Evolutionary conservation across 352 stramenopile species (phyloP).

Genomic region (Globisporangium cystogenes): DNA sequence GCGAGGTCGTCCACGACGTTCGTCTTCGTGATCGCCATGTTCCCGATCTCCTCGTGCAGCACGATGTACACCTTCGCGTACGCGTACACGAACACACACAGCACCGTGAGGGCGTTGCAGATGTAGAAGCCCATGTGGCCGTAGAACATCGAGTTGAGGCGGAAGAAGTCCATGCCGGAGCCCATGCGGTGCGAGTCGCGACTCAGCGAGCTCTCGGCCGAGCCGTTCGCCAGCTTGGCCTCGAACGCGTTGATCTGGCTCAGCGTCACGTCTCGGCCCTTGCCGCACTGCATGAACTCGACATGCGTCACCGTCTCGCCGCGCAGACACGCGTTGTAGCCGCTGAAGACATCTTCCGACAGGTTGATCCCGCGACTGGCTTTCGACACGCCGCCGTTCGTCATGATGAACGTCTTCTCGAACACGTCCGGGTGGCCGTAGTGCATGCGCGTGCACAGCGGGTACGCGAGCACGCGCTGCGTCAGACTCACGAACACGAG

Average conservation of each 20-base stretch:
- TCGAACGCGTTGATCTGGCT: constrained; percentile 88
- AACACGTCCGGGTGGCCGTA: constrained; percentile 89
- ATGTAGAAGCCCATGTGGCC: constrained; percentile 89
- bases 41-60: constrained; percentile 67
- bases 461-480: constrained; percentile 73
- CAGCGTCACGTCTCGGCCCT: constrained; percentile 84
- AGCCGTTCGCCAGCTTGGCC: constrained; percentile 80
- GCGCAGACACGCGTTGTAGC: constrained; percentile 78
- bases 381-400: constrained; percentile 81
- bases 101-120: constrained; percentile 71
- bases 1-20: constrained; percentile 65
- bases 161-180: constrained; percentile 84
- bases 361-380: constrained; percentile 87
- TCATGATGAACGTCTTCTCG: constrained; percentile 86
- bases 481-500: constrained; percentile 86
- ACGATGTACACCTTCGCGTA: constrained; percentile 86
- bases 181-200: constrained; percentile 82
- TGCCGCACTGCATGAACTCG: constrained; percentile 88
- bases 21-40: constrained; percentile 74
- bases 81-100: constrained; percentile 77
- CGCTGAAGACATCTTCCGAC: constrained; percentile 87
- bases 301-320: constrained; percentile 74
- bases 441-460: constrained; percentile 78
- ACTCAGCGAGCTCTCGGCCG: constrained; percentile 72
- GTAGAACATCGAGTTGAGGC: constrained; percentile 88